Evolutionary conservation across 176 grass and related monocot genomes (phyloP), one percentile per base, ranked within the genome.

Genomic region (Puya raimondii): DNA sequence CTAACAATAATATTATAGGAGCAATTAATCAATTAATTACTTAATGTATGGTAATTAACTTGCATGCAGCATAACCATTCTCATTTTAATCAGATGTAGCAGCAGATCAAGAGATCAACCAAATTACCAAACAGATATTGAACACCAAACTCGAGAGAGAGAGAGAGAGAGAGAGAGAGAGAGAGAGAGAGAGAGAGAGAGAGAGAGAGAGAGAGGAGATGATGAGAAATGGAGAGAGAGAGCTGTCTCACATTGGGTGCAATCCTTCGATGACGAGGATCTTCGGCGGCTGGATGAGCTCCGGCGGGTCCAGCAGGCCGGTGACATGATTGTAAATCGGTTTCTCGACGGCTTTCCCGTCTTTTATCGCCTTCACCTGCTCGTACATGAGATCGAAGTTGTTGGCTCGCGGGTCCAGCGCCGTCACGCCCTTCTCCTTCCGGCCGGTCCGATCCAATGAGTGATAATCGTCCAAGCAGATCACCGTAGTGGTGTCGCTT

Each of bases 351-450:
- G 91, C 25, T 72, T 65, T 63, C 2, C 88, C 91, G 71, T 88
- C 85, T 69, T 96, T 91, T 74, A 91, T 73, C 22, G 88, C 88
- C 83, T 96, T 96, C 68, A 96, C 91, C 76, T 91, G 88, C 72
- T 96, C 80, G 80, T 96, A 96, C 91, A 96, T 96, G 77, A 96
- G 80, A 69, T 96, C 91, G 20, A 91, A 91, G 68, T 96, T 29
- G 75, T 96, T 96, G 17, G 88, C 91, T 77, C 63, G 86, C n/a
- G 91, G 91, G 73, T 96, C 85, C 48, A 96, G 69, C 20, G 91
- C 88, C 0, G 85, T 96, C 27, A 96, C 91, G 27, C 85, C 88
- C 3, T 91, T 68, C 85, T 88, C 85, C 81, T 96, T 96, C 80
- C 91, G 83, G 42, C 91, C 91, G 10, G 69, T 91, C 22, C 91